Base-by-base conservation (phyloP, 1,284 basidiomycete genomes). In the Schizopora paradoxa region DNA sequence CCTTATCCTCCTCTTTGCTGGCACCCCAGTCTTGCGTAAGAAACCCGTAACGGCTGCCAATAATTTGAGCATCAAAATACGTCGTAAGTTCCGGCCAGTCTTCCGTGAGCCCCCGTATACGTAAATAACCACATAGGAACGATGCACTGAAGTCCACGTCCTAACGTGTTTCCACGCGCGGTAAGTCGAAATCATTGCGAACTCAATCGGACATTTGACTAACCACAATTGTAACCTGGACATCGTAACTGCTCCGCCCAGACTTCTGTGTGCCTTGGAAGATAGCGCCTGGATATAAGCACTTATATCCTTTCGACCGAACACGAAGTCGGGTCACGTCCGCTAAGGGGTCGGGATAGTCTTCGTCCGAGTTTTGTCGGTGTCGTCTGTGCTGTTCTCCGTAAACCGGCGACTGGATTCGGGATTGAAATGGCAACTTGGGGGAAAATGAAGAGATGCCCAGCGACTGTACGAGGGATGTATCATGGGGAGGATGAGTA, bases 31-130 rank as follows among this genome's bases (percentile, higher is more conserved):
- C 79, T 50, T 82, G 77, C 1, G 91, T 95, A 57, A 91, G 63
- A 62, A 95, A 94, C 5, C 91, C 92, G 61, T 91, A 81, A 27
- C 87, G 79, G 56, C 72, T 77, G 18, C 91, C 91, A 54, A 95
- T 92, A 53, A 95, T 92, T 64, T 95, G 91, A 41, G 90, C 92
- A 59, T 92, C 89, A 65, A 95, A 95, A 60, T 91, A 95, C 2
- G 91, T 94, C 4, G 89, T 92, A 45, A 94, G 76, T 61, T 91
- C 86, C 11, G 87, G 89, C 73, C 91, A 91, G 55, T 93, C 85
- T 52, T 94, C 82, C 37, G 91, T 95, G 41, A 95, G 68, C 28
- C 90, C 86, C 8, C 84, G 82, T 59, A 95, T 95, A 52, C 86
- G 82, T 37, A 95, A 79, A 64, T 93, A 93, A 10, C 91, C 91